A percentile compares a stretch with the other conserved stretches of the same genome.
phyloP scores from a whole-genome alignment of 495 filamentous ascomycete species.

The Annulohypoxylon moriforme region DNA sequence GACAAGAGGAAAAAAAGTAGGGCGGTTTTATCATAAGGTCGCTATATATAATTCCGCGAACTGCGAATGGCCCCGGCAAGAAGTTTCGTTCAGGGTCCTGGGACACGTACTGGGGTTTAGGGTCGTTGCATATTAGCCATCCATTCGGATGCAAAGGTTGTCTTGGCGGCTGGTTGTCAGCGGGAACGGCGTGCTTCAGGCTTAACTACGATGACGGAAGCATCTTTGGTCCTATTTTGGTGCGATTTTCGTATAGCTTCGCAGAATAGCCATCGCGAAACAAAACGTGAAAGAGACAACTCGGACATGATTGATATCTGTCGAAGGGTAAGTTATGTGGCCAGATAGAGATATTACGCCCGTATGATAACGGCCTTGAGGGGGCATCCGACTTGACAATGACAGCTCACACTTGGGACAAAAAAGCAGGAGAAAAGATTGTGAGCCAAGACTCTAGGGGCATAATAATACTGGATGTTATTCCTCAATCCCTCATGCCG shows the following conservation, averaged over 20 bases:
- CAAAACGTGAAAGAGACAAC: background rate
- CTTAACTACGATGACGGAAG: constrained; percentile 25
- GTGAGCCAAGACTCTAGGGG: constrained; percentile 8
- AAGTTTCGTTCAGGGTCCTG: constrained; percentile 6
- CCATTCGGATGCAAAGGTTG: constrained; percentile 41
- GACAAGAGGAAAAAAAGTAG: constrained; percentile 13
- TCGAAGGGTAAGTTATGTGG: constrained; percentile 1
- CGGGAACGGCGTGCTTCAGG: constrained; percentile 25
- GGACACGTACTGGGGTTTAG: constrained; percentile 31
- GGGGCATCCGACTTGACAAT: constrained; percentile 5
- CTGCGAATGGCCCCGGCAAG: constrained; percentile 20
- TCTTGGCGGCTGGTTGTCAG: constrained; percentile 41
- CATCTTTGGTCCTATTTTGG: constrained; percentile 1
- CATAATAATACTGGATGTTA: constrained; percentile 5
- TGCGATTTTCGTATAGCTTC: background rate
- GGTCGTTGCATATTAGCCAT: constrained; percentile 44
- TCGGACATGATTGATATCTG: constrained; percentile 7
- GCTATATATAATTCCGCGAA: constrained; percentile 27
- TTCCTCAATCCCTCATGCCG: background rate
- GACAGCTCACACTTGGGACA: constrained; percentile 12
- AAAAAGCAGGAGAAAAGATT: background rate
- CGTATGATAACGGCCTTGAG: background rate
- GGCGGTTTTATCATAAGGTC: constrained; percentile 21
- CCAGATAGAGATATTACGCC: background rate
- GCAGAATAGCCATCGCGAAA: constrained; percentile 8